Base-by-base conservation (phyloP, 2,329 filamentous ascomycete genomes). In the Aspergillus oerlinghausenensis region DNA sequence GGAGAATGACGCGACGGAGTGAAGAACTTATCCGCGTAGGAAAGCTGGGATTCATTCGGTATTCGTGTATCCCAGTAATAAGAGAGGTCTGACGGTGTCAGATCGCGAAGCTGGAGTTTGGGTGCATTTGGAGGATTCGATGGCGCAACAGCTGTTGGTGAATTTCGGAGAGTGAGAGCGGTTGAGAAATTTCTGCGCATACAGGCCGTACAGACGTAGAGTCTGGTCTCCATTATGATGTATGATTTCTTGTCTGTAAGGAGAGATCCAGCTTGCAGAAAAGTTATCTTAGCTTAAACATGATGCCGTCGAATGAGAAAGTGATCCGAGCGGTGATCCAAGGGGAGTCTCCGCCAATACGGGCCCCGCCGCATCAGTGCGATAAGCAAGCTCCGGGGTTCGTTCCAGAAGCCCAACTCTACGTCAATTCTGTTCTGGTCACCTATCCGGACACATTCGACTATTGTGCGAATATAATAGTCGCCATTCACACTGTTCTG, bases 51-150 rank as follows among this genome's bases (percentile, higher is more conserved):
- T 0, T 63, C 40, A 19, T 69, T 77, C 0, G 81, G 81, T 5
- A 73, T 68, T 43, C 67, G 58, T 0, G 80, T 82, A 54, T 83
- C 80, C 76, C 79, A 82, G 67, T 83, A 79, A 60, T 75, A 77
- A 54, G 74, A 79, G 55, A 68, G 62, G 32, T 73, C 65, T 21
- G 69, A 60, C 11, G 70, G 65, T 3, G 67, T 64, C 43, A 75
- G 66, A 50, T 70, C 65, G 59, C 62, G 54, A 51, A 74, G 67
- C 7, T 56, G 60, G 50, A 63, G 61, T 56, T 69, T 72, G 48
- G 65, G 67, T 32, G 65, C 61, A 49, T 63, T 65, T 4, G 59
- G 43, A 8, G 51, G 51, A 17, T 52, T 48, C 3, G 50, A 52
- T 47, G 60, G 17, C 38, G 55, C 43, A 56, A 29, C 21, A 55